These are phyloP conservation scores for Fraxinus sp. DNA, from an alignment of 305 asterid species.

Conservation along the genomic window DNA sequence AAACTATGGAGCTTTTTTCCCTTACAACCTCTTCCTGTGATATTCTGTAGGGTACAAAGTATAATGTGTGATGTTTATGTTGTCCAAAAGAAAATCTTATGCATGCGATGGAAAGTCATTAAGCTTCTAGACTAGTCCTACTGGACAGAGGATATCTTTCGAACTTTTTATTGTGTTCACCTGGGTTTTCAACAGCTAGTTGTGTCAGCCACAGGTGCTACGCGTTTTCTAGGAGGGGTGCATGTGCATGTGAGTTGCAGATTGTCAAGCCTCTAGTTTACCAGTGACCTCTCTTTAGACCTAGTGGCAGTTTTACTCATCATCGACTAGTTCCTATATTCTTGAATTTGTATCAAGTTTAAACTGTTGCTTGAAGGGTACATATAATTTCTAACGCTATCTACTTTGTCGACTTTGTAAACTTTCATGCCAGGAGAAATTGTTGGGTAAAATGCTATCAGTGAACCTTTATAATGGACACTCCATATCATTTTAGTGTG, in stretches of 20 bases:
- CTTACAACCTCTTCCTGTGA: neutral
- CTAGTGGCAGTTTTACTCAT: neutral
- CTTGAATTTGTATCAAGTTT: neutral
- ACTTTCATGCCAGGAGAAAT: neutral
- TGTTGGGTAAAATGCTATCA: neutral
- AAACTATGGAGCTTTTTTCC: neutral
- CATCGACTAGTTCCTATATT: neutral
- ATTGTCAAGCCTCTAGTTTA: neutral
- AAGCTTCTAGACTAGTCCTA: neutral
- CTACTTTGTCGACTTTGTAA: neutral
- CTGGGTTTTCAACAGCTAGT: neutral
- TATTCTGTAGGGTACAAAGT: neutral
- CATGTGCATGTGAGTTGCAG: neutral
- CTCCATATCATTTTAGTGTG: neutral
- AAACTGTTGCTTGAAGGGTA: neutral
- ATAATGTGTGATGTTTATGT: neutral
- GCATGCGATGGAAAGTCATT: neutral
- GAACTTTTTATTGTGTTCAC: neutral
- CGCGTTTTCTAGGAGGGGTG: neutral
- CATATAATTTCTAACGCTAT: neutral
- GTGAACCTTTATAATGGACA: neutral
- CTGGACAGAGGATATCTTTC: neutral
- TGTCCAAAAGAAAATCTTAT: neutral
- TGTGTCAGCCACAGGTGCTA: neutral
- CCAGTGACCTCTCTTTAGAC: neutral